Conservation (phyloP, 2,329 filamentous ascomycete species). For the Akanthomyces muscarius region DNA sequence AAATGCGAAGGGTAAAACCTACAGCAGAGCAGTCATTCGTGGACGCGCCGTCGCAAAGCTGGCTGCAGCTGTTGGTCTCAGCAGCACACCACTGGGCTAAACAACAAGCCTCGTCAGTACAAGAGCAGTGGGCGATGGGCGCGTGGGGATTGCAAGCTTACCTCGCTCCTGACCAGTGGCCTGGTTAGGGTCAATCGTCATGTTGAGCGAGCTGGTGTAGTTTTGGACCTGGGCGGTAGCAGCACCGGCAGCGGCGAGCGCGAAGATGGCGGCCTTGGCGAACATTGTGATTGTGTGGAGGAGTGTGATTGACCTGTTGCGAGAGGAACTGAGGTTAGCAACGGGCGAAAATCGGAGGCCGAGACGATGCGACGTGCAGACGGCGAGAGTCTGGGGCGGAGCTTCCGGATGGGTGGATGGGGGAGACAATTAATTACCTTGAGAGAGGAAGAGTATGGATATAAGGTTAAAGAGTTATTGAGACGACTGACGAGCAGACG, state of each 20-base stretch:
- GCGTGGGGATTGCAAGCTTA: slow-evolving; percentile 28
- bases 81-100: slow-evolving; percentile 50
- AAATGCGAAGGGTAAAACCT: slow-evolving; percentile 26
- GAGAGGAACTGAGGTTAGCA: slow-evolving; percentile 1
- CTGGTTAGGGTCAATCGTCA: slow-evolving; percentile 37
- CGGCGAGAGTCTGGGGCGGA: background rate
- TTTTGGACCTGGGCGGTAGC: slow-evolving; percentile 39
- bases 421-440: slow-evolving; percentile 1
- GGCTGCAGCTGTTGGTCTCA: slow-evolving; percentile 47
- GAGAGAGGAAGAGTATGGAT: slow-evolving; percentile 9
- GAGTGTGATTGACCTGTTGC: background rate
- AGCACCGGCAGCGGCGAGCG: slow-evolving; percentile 42
- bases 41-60: slow-evolving; percentile 41
- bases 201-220: slow-evolving; percentile 41
- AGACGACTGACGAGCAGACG: slow-evolving; percentile 12
- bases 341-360: background rate
- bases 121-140: slow-evolving; percentile 20
- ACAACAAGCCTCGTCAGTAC: slow-evolving; percentile 15
- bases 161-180: slow-evolving; percentile 35
- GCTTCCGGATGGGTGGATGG: background rate
- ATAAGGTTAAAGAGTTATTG: slow-evolving; percentile 9
- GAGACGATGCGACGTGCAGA: background rate
- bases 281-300: slow-evolving; percentile 36
- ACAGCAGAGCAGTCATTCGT: slow-evolving; percentile 46
- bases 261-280: slow-evolving; percentile 36